Evolutionary conservation across 1,284 basidiomycete genomes (phyloP), one percentile per base, ranked within the genome.

Genomic region (Microstroma glucosiphilum): DNA sequence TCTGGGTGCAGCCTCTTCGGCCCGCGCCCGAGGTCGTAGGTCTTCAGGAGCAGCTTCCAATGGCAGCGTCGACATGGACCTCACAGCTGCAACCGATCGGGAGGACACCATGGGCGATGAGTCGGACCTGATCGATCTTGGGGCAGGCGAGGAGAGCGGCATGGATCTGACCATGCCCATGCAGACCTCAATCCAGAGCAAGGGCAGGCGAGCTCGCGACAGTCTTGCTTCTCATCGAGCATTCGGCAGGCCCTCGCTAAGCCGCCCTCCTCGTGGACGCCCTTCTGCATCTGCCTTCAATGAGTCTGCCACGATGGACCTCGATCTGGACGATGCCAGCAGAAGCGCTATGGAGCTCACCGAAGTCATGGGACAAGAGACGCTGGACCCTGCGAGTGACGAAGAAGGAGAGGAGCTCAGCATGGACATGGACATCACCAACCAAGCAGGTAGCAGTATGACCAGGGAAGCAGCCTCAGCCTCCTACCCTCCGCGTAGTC

Each of bases 361-460:
- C 21, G 49, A 19, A 13, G 48, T 40, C 15, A 26, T 17, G 41
- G 51, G 49, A 15, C 58, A 58, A 69, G 69, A 73, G 58, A 69
- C 73, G 69, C 71, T 69, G 6, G 60, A 65, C 57, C 63, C 69
- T 43, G 65, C 70, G 63, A 67, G 69, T 43, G 23, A 56, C 43
- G 43, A 21, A 57, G 49, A 40, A 40, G 57, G 6, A 41, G 26
- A 19, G 55, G n/a, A 12, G 2, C 53, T 54, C 21, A 54, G 51
- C 51, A 54, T 54, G 51, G 21, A 25, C 51, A 54, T 54, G 51
- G 51, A 54, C 51, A 13, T 15, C 51, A 25, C 51, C 51, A 25
- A 23, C 46, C 17, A 48, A 23, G 30, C 30, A 37, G 30, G 30
- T 37, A 37, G 30, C 30, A 37, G 30, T 37, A 37, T 37, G 30